Evolutionary conservation across 2,329 filamentous ascomycete species (phyloP).

Genomic region (Fusarium gaditjirri): DNA sequence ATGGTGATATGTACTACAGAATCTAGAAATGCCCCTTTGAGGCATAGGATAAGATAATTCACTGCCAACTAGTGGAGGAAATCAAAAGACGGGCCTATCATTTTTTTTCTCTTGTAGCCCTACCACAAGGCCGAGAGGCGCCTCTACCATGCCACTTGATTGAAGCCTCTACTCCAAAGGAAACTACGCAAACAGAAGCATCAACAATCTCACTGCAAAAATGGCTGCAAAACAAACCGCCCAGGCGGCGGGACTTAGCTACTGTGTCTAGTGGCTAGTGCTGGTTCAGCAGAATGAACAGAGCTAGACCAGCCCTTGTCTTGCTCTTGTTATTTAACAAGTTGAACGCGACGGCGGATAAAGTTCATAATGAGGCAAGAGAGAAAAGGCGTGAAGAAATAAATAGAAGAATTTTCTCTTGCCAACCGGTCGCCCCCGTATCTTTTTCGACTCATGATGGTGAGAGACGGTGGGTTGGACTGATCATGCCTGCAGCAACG

Average conservation of each 20-base stretch:
- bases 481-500: slow-evolving; percentile 11
- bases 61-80: neutral
- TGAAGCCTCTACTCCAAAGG: slow-evolving; percentile 11
- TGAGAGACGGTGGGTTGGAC: slow-evolving; percentile 4
- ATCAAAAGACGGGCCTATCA: slow-evolving; percentile 14
- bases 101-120: slow-evolving; percentile 6
- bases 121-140: slow-evolving; percentile 12
- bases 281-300: slow-evolving; percentile 13
- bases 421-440: slow-evolving; percentile 10
- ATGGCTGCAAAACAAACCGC: slow-evolving; percentile 27
- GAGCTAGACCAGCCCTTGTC: slow-evolving; percentile 5
- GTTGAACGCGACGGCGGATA: neutral
- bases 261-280: slow-evolving; percentile 2
- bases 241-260: slow-evolving; percentile 13
- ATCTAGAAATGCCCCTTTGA: slow-evolving; percentile 19
- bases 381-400: neutral
- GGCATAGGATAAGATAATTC: slow-evolving; percentile 1
- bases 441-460: slow-evolving; percentile 16
- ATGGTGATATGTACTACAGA: neutral
- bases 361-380: neutral
- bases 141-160: slow-evolving; percentile 7
- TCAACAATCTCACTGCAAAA: neutral
- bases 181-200: neutral
- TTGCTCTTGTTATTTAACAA: neutral
- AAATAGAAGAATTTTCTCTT: neutral